Conservation (phyloP, 345 rosid genomes). For the Carallia brachiata region DNA sequence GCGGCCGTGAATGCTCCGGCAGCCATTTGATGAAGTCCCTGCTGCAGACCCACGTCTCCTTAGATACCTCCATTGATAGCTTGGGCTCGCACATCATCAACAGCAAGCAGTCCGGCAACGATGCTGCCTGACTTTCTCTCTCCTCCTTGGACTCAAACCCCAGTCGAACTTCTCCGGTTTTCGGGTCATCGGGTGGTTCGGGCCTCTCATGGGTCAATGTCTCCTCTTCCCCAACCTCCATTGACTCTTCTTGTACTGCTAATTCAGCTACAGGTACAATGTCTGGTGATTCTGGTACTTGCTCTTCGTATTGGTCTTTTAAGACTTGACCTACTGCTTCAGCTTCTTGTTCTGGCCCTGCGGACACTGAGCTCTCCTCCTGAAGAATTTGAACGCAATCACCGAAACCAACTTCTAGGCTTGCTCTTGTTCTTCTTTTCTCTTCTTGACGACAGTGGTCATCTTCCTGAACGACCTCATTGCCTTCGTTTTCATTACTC, state of each 20-base stretch:
- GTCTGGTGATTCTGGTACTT: background rate
- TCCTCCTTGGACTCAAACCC: slow-evolving; percentile 33
- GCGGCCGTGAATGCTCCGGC: slow-evolving; percentile 40
- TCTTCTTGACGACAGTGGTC: slow-evolving; percentile 4
- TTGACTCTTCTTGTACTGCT: slow-evolving; percentile 16
- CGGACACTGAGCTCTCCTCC: background rate
- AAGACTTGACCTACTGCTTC: background rate
- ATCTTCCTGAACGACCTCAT: slow-evolving; percentile 17
- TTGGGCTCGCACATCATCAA: slow-evolving; percentile 98
- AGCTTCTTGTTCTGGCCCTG: slow-evolving; percentile 2
- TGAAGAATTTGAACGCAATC: background rate
- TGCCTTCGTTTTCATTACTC: slow-evolving; percentile 26
- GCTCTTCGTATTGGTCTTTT: background rate
- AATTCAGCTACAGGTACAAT: slow-evolving; percentile 2
- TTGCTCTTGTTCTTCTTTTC: background rate
- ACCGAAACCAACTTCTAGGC: slow-evolving; percentile 12
- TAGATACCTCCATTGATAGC: slow-evolving; percentile 95
- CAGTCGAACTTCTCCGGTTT: slow-evolving; percentile 33
- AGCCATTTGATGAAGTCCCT: slow-evolving; percentile 76
- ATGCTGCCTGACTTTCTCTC: slow-evolving; percentile 26
- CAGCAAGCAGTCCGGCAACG: slow-evolving; percentile 76
- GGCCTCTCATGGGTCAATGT: slow-evolving; percentile 33
- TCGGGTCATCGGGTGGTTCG: slow-evolving; percentile 26
- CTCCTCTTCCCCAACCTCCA: slow-evolving; percentile 11
- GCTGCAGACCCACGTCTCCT: slow-evolving; percentile 93